Evolutionary conservation across 2,329 filamentous ascomycete species (phyloP), one percentile per base, ranked within the genome.

Genomic region (Fusarium udum): DNA sequence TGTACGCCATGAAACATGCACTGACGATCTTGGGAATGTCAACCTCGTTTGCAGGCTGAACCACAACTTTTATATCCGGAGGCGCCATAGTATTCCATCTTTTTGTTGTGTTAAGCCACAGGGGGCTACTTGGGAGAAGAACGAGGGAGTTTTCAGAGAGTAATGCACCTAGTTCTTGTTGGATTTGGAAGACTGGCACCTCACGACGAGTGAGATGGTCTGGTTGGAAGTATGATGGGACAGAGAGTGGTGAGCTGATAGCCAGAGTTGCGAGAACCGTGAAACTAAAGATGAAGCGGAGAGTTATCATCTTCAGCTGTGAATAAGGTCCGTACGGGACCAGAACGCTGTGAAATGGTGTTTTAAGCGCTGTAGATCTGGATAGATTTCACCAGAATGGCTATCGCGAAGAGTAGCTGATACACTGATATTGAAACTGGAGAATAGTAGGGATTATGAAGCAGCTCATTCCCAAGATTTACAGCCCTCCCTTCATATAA

Each of bases 1-100:
- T 34, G 13, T 10, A 24, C 4, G 0, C 3, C 3, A 0, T 5
- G 12, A 9, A 24, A 0, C 11, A 31, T 51, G 10, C 0, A 51
- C 48, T 51, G 0, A 34, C 48, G 12, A 51, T 51, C 6, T 34
- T 34, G 12, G 48, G 48, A 4, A 51, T 34, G 3, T 51, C 48
- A 7, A 24, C 4, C 34, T 51, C 48, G 2, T 13, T 34, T 14
- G 48, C 28, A 3, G 48, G 48, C 12, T 51, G 48, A 1, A 51
- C 48, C 12, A 51, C 48, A 16, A 51, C 48, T 20, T 2, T 51
- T 14, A 51, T 51, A n/a, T 51, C n/a, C 1, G 48, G 31, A 4
- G 48, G 48, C 2, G 48, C 48, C 6, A 51, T 51, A 2, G 16
- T 51, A 24, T 51, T 51, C 31, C 48, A 51, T 51, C 48, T n/a